Conservation (phyloP, 495 filamentous ascomycete genomes). For the Hypoxylon lienhwacheense region DNA sequence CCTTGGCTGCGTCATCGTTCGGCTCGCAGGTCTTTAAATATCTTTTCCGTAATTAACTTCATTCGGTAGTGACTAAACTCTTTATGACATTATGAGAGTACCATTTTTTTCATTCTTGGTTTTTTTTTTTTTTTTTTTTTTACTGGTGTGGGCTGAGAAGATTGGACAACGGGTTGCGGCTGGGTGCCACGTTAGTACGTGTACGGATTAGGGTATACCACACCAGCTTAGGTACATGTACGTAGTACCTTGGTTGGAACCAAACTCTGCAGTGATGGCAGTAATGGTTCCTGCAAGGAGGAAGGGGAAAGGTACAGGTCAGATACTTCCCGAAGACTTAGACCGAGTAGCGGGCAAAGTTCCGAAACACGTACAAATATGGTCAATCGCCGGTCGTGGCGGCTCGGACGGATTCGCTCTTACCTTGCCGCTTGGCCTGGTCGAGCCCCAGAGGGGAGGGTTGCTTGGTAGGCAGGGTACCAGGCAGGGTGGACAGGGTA, state of each 20-base stretch:
- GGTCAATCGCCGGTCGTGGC: constrained; percentile 42
- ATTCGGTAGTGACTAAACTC: not conserved
- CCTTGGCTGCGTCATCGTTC: constrained; percentile 19
- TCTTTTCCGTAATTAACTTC: constrained; percentile 1
- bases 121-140: not conserved
- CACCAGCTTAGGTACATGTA: too few relatives aligned
- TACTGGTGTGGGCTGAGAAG: too few relatives aligned
- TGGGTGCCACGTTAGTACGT: constrained; percentile 10
- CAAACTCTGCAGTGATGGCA: constrained; percentile 25
- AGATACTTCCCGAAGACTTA: constrained; percentile 34
- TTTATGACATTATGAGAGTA: constrained; percentile 18
- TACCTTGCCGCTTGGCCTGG: constrained; percentile 40
- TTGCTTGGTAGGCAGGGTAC: constrained; percentile 35
- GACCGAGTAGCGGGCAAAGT: constrained; percentile 32
- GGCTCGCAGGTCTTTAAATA: not conserved
- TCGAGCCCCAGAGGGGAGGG: constrained; percentile 35
- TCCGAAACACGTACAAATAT: constrained; percentile 41
- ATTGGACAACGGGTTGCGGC: too few relatives aligned
- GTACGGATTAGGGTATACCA: constrained; percentile 9
- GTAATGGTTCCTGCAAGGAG: constrained; percentile 34
- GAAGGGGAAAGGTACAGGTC: constrained; percentile 28
- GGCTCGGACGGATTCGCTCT: constrained; percentile 44
- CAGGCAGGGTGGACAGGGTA: constrained; percentile 24
- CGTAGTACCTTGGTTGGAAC: constrained; percentile 23
- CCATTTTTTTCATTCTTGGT: too few relatives aligned